Evolutionary conservation across 768 basidiomycete species (phyloP), one percentile per base, ranked within the genome.

Genomic region (Suillus fuscotomentosus): DNA sequence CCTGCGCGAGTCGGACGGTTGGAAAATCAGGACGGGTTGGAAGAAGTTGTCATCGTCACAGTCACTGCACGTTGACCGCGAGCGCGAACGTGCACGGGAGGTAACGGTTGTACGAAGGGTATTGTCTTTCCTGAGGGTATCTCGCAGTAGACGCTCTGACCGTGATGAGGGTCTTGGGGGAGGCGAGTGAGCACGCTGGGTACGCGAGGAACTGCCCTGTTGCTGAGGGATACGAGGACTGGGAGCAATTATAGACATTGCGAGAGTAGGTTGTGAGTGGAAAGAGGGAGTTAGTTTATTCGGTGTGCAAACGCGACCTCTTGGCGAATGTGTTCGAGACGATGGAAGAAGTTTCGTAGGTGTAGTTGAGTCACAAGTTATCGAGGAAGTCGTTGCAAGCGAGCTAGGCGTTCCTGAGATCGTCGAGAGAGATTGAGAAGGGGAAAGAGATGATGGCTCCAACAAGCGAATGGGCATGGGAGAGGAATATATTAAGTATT

Each of bases 61-160:
- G 65, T 64, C 67, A 61, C 70, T 74, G 39, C 67, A 66, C 39
- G 62, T 51, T 38, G 78, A 69, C 24, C 41, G 57, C 24, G 79
- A 65, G 65, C 71, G 64, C 24, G 75, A 55, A 60, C 71, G 39
- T 59, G 65, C 43, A 61, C 22, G 60, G 54, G 59, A 66, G 42
- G 63, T 73, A 70, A 47, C 68, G 66, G 60, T 65, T 53, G 67
- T 76, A 72, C 65, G 79, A 72, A 69, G 83, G 75, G 71, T 77
- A 70, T 67, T 78, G 74, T 77, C 83, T 68, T 80, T 86, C 55
- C 83, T 78, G 61, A 88, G 81, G 11, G 87, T 81, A 66, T 87
- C 82, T 60, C 86, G 78, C 57, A 88, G 78, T 54, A 88, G 81
- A 11, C 81, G 79, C 69, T 87, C 83, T 5, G 84, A 86, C 62